phyloP scores from a whole-genome alignment of 345 rosid genomes.

The Moringa oleifera region DNA sequence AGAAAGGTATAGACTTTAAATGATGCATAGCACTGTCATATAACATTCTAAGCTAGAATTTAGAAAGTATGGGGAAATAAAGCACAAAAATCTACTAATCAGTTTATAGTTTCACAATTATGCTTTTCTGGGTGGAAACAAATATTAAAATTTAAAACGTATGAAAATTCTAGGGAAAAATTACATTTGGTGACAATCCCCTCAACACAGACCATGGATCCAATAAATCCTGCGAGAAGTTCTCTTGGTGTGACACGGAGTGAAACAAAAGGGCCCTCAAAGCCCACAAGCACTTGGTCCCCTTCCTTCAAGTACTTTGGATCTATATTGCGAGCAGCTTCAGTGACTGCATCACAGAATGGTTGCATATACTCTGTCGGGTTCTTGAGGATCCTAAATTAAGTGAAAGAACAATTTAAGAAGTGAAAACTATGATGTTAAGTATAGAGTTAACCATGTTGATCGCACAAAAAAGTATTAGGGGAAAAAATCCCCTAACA shows the following conservation, averaged over 20 bases:
- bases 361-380: constrained; percentile 90
- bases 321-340: constrained; percentile 60
- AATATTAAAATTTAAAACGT: not conserved
- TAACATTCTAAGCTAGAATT: not conserved
- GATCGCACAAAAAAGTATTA: not conserved
- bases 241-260: constrained; percentile 91
- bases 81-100: not conserved
- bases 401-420: not conserved
- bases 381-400: constrained; percentile 61
- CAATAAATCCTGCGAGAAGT: constrained; percentile 88
- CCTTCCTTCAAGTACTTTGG: constrained; percentile 82
- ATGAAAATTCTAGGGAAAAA: not conserved
- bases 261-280: constrained; percentile 95
- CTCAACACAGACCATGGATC: constrained; percentile 92
- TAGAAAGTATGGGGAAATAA: not conserved
- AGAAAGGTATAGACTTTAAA: not conserved
- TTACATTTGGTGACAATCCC: constrained; percentile 97
- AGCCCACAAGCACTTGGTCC: constrained; percentile 75
- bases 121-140: not conserved
- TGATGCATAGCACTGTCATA: not conserved
- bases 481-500: not conserved
- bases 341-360: constrained; percentile 89
- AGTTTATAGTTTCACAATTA: not conserved
- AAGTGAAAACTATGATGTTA: too few relatives aligned
- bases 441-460: too few relatives aligned